Evolutionary conservation across 441 rosid species (phyloP), one percentile per base, ranked within the genome.

Genomic region (Euphorbia celastroides): DNA sequence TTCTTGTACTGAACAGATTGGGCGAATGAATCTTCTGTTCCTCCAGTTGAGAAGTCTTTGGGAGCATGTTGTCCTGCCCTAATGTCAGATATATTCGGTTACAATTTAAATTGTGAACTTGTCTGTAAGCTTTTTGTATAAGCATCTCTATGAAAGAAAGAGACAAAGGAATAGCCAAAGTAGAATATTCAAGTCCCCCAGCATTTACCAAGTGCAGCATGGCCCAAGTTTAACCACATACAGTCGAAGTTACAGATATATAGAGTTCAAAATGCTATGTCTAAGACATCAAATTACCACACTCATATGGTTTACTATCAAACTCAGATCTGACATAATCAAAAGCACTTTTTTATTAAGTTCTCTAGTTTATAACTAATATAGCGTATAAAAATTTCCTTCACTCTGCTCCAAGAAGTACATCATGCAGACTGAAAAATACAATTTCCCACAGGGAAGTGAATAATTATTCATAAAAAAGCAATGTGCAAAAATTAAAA

Each of bases 51-150:
- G 73, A 62, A 74, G 72, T 60, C 68, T 70, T 73, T 20, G 57
- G 75, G 72, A 84, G 72, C 64, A 74, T 70, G 70, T 68, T 81
- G 65, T 79, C 70, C 88, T 86, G 84, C 71, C 78, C 78, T 74
- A 72, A 77, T 79, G 66, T 69, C 67, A 77, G 48, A 67, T 32
- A 54, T 13, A 64, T n/a, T 62, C 26, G 26, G 42, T 66, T 66
- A 52, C 14, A 73, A 44, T 62, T 38, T 61, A 60, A 57, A 14
- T 20, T 23, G 25, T 51, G 59, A 59, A 60, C 23, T 59, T 68
- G 23, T 36, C 10, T n/a, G 36, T 50, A 23, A 14, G 26, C 23
- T 52, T 62, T 41, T 56, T 60, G 60, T 23, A 28, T 36, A 57
- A 55, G 64, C 13, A 51, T 70, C 27, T 42, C 13, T n/a, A 36